These are phyloP conservation scores for Penicillium silybi DNA, from an alignment of 495 filamentous ascomycete genomes.

Conservation along the genomic window DNA sequence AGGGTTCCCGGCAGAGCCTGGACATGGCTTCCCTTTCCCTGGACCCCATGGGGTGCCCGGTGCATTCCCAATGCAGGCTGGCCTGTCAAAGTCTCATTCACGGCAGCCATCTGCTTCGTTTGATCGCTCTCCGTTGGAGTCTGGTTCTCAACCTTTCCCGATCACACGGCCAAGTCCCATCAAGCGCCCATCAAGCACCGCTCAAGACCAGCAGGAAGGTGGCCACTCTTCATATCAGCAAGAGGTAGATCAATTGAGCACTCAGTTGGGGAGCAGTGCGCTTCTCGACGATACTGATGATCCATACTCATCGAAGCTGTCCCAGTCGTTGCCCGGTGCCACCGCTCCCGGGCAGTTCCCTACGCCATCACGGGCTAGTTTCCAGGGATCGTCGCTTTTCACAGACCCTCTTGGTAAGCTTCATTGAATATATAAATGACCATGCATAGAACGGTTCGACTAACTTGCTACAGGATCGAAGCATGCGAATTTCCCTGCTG, in stretches of 20 bases:
- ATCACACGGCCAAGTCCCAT: conserved; percentile 83
- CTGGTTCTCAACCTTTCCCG: conserved; percentile 52
- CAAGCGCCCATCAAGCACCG: conserved; percentile 76
- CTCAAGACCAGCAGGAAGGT: conserved; percentile 50
- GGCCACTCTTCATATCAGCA: conserved; percentile 30
- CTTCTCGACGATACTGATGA: conserved; percentile 79
- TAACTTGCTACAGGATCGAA: conserved; percentile 27
- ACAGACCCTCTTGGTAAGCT: conserved; percentile 42
- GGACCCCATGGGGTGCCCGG: conserved; percentile 32
- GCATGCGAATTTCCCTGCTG: conserved; percentile 27
- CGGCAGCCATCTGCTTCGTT: conserved; percentile 58
- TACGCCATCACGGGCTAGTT: conserved; percentile 41
- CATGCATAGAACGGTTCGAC: conserved; percentile 1
- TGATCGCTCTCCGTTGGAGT: conserved; percentile 46
- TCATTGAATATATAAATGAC: neutral
- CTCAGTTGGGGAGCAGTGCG: conserved; percentile 89
- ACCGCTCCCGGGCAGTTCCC: conserved; percentile 31
- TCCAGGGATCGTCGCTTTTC: conserved; percentile 47
- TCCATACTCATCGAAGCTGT: conserved; percentile 39
- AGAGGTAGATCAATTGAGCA: conserved; percentile 69
- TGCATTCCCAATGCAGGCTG: conserved; percentile 30
- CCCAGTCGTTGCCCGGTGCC: conserved; percentile 39
- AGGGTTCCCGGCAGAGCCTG: conserved; percentile 57
- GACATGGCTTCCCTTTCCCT: conserved; percentile 33
- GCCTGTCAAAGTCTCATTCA: conserved; percentile 51